Base-by-base conservation (phyloP, 2,329 filamentous ascomycete species). In the Trichophyton mentagrophytes region DNA sequence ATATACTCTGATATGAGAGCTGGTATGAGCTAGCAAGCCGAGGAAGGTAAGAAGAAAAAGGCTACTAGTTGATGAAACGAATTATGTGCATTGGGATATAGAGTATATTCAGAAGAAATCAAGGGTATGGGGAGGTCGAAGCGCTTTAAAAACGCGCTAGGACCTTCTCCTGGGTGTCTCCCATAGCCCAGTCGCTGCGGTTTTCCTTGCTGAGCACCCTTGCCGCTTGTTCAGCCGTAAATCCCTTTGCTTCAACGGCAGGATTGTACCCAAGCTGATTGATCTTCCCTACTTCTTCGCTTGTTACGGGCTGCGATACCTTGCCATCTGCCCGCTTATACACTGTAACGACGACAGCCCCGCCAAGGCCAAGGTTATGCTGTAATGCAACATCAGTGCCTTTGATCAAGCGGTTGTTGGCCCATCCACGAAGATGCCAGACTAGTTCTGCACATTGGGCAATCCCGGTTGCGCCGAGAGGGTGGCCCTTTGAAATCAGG, bases 391-490 rank as follows among this genome's bases (percentile, higher is more conserved):
- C 84, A 64, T 77, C 82, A 0, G 90, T 93, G 61, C 80, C 80
- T 20, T 82, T 77, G 1, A 88, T 81, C 15, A 84, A 77, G 46
- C 92, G 82, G 78, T 96, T 96, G 75, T 93, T 96, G 20, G 92
- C 92, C 92, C 92, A 96, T 11, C 92, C 92, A 65, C 92, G 84
- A 67, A 97, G 79, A 70, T 97, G 92, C 92, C 92, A 97, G 30
- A 95, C 88, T 11, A 97, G 79, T 77, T 97, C 92, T 3, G 92
- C 89, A 71, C 91, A 96, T 77, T 97, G 92, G 11, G 92, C 93
- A 59, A 97, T 81, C n/a, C 93, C 92, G 0, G 90, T 95, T 0
- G 92, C 92, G 38, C 92, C 92, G 3, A 97, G 84, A 0, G 93
- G 92, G 73, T 97, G 92, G 46, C 92, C 93, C 79, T 97, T 97